Base-by-base conservation (phyloP, 1,284 basidiomycete species). In the Rhodotorula sp. region DNA sequence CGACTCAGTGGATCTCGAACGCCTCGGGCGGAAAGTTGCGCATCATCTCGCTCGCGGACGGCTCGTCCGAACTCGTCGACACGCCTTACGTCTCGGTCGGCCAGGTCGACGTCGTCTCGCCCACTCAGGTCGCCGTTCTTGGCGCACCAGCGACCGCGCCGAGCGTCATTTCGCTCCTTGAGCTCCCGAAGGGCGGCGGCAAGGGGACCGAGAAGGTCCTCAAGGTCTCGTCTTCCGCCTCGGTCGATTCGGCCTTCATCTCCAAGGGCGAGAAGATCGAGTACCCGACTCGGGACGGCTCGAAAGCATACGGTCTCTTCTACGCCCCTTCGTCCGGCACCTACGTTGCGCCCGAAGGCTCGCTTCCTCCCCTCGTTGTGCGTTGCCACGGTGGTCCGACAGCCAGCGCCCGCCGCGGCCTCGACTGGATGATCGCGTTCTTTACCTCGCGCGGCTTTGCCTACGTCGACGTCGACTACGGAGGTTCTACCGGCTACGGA, bases 381-480 rank as follows among this genome's bases (percentile, higher is more conserved):
- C 79, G 82, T 53, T 83, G 84, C 1, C 89, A 90, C 72, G 89
- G 89, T 6, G 89, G 89, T 0, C 89, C 89, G 0, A 90, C 88
- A 0, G 74, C 73, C 1, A 76, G 82, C 7, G 79, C 82, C 0
- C 54, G 72, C 1, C 84, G 86, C 62, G 83, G 82, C 0, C 77
- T 90, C 39, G 71, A 67, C 34, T 71, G 78, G 66, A 79, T 80
- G n/a, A 83, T 81, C 58, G 86, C 87, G 69, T 90, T 84, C 76
- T 90, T 85, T 72, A 89, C 88, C 0, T 84, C 84, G n/a, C 83
- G 88, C 7, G 88, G 88, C 27, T 89, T 80, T 81, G 86, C 82
- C 13, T 88, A 73, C 82, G 70, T 71, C 68, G 86, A 62, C 24
- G 68, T 70, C 53, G 59, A 68, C 54, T 68, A 68, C 36, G 67